phyloP scores from a whole-genome alignment of 2,329 filamentous ascomycete genomes.

The Penicillium sp. region DNA sequence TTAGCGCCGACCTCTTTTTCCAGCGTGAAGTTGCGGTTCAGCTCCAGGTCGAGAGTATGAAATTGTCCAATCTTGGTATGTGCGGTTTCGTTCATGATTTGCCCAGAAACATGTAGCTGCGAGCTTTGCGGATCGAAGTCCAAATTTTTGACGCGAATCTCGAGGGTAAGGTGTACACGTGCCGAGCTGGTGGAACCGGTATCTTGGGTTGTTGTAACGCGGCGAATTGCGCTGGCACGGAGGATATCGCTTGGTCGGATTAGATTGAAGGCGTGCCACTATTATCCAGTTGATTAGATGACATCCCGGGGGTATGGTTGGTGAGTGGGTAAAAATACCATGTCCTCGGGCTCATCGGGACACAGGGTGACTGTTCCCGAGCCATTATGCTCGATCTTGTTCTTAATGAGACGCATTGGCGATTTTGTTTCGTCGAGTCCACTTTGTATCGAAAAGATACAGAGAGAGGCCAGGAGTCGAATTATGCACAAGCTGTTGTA shows the following conservation, averaged over 20 bases:
- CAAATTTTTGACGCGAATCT: constrained; percentile 66
- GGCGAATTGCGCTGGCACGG: constrained; percentile 68
- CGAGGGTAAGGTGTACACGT: constrained; percentile 67
- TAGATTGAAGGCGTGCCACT: constrained; percentile 78
- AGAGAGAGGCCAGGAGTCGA: not conserved
- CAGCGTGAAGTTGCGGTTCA: constrained; percentile 84
- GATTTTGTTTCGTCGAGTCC: not conserved
- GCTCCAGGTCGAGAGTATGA: constrained; percentile 80
- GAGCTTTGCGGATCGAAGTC: constrained; percentile 72
- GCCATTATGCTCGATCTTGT: constrained; percentile 68
- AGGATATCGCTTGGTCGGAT: constrained; percentile 69
- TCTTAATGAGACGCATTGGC: constrained; percentile 69
- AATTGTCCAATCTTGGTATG: constrained; percentile 69
- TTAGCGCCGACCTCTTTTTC: constrained; percentile 70
- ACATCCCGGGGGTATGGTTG: not conserved
- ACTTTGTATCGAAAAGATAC: not conserved
- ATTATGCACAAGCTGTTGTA: too few species aligned
- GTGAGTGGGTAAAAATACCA: constrained; percentile 53
- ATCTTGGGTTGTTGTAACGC: constrained; percentile 63
- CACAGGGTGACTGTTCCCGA: constrained; percentile 68
- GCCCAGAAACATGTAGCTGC: constrained; percentile 70
- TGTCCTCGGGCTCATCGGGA: constrained; percentile 76
- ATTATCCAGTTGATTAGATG: constrained; percentile 13
- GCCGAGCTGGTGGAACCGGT: constrained; percentile 67
- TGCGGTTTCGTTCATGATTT: constrained; percentile 68